Percentiles rank a stretch among this genome's conserved stretches.
phyloP scores from a whole-genome alignment of 2,329 filamentous ascomycete genomes.

The Sporothrix curviconia region DNA sequence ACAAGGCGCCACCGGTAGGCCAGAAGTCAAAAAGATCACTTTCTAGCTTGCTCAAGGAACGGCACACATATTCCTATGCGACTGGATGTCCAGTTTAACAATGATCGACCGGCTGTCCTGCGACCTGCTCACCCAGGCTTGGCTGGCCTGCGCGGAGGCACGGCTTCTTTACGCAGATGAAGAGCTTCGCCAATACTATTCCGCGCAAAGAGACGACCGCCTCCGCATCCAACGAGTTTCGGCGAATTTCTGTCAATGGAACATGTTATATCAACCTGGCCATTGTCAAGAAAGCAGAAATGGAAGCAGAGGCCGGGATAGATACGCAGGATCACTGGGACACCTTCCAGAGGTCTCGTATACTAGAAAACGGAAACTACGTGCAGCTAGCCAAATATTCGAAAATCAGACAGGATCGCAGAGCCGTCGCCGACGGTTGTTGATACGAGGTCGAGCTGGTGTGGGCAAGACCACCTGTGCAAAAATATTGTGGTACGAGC shows the following conservation, averaged over 20 bases:
- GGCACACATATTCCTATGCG: no score
- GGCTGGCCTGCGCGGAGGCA: background rate
- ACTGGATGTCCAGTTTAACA: no score
- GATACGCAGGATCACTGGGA: no score
- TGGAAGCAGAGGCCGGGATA: no score
- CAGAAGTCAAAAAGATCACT: no score
- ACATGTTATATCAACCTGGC: conserved; percentile 36
- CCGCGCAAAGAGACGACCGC: background rate
- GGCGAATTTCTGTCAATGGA: conserved; percentile 28
- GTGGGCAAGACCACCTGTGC: conserved; percentile 37
- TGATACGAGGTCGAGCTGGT: conserved; percentile 33
- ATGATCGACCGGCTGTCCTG: background rate
- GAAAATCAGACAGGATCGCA: conserved; percentile 1
- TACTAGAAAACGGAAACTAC: no score
- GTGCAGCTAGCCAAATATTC: no score
- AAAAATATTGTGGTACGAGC: conserved; percentile 35
- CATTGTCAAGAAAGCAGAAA: conserved; percentile 22
- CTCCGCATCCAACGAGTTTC: conserved; percentile 29
- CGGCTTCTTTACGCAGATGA: background rate
- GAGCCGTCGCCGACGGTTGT: conserved; percentile 24
- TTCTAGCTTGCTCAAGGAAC: no score
- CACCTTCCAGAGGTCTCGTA: no score
- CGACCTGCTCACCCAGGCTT: background rate
- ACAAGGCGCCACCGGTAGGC: no score
- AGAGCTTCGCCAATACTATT: background rate